Conservation (phyloP, 2,329 filamentous ascomycete species). For the Aspergillus awamori region DNA sequence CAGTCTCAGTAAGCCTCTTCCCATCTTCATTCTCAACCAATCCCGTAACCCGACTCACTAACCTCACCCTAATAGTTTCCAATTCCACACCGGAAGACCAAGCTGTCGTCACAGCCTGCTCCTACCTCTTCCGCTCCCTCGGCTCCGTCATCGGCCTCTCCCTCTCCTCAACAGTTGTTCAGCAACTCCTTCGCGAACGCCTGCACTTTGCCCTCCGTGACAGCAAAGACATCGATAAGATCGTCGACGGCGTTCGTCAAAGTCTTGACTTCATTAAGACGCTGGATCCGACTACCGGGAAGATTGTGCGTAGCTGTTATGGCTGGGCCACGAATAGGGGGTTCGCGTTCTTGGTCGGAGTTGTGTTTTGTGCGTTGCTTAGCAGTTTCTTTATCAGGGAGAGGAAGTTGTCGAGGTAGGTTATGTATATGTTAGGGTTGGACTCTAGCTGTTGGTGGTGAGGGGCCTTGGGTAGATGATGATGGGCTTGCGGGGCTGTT, state of each 20-base stretch:
- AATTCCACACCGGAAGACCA: conserved; percentile 69
- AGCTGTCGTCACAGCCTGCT: conserved; percentile 75
- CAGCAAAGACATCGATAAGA: conserved; percentile 63
- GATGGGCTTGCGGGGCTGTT: background rate
- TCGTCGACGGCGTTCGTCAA: conserved; percentile 69
- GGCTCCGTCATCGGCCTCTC: conserved; percentile 69
- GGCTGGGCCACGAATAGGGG: conserved; percentile 58
- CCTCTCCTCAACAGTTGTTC: conserved; percentile 71
- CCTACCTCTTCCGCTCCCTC: conserved; percentile 77
- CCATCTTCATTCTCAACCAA: background rate
- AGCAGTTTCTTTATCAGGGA: conserved; percentile 58
- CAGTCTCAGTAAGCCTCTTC: conserved; percentile 56
- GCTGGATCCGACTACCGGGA: conserved; percentile 62
- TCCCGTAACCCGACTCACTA: background rate
- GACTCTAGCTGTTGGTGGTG: background rate
- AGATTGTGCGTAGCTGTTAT: conserved; percentile 68
- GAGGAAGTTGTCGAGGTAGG: conserved; percentile 49
- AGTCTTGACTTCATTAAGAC: conserved; percentile 69
- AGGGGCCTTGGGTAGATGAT: background rate
- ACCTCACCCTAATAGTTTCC: conserved; percentile 54
- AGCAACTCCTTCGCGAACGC: conserved; percentile 64
- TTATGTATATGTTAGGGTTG: background rate
- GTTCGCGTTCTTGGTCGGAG: conserved; percentile 52
- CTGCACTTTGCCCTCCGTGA: conserved; percentile 58
- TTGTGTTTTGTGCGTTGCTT: conserved; percentile 55